phyloP scores from a whole-genome alignment of 345 rosid genomes.

The Dipteronia sinensis region DNA sequence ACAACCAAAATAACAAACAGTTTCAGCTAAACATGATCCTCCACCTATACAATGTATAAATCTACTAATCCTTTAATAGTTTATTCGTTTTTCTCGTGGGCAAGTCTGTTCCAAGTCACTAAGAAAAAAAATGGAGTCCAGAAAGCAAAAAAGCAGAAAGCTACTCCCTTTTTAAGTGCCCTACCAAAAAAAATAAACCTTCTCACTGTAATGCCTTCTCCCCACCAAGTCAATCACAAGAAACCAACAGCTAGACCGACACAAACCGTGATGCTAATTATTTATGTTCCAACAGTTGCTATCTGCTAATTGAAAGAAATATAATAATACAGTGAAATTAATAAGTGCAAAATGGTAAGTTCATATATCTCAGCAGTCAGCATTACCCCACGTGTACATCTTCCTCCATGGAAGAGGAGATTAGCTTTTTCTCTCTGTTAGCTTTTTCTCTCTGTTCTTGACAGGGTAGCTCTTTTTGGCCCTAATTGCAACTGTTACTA shows the following conservation, averaged over 20 bases:
- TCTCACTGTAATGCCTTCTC: too few relatives aligned
- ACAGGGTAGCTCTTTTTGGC: background rate
- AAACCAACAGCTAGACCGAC: slow-evolving; percentile 23
- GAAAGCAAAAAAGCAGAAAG: background rate
- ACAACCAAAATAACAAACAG: background rate
- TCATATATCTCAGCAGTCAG: background rate
- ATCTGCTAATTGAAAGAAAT: background rate
- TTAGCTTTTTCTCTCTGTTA: background rate
- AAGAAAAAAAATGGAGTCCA: background rate
- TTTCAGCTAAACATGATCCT: background rate
- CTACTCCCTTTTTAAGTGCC: background rate
- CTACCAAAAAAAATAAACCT: background rate
- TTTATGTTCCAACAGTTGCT: slow-evolving; percentile 4
- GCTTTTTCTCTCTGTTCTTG: background rate
- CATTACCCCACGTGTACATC: slow-evolving; percentile 7
- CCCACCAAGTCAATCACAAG: too few relatives aligned
- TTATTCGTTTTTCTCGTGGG: background rate
- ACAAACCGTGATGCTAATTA: slow-evolving; percentile 10
- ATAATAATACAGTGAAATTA: background rate
- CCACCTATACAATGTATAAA: background rate
- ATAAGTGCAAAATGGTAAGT: slow-evolving; percentile 19
- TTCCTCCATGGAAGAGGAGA: background rate
- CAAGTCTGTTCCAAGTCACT: background rate
- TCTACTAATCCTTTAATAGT: background rate
- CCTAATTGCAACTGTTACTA: slow-evolving; percentile 8